Evolutionary conservation across 2,329 filamentous ascomycete genomes (phyloP).

Genomic region (Endothia cerciana): DNA sequence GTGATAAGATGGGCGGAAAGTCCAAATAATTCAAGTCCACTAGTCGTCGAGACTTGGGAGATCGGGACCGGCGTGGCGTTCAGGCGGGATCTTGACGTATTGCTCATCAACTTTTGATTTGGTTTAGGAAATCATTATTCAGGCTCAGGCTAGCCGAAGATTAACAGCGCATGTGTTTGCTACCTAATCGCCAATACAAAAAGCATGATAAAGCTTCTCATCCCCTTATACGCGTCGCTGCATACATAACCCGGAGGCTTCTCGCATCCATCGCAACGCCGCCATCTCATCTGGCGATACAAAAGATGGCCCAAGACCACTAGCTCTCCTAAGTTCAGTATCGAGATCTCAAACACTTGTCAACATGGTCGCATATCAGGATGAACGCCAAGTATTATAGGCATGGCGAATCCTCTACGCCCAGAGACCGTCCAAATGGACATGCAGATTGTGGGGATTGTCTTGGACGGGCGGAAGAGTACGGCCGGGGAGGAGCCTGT

Average conservation of each 20-base stretch:
- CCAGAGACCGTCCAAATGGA: too few species aligned
- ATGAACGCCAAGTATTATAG: too few species aligned
- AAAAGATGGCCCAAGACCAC: too few species aligned
- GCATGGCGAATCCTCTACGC: too few species aligned
- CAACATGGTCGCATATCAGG: too few species aligned
- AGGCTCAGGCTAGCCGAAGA: not conserved
- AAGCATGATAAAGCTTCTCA: not conserved
- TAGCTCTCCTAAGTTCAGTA: too few species aligned
- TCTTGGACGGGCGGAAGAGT: too few species aligned
- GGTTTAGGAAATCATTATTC: not conserved
- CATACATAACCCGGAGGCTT: too few species aligned
- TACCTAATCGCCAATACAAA: not conserved
- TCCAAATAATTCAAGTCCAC: slow-evolving; percentile 14
- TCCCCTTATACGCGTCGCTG: not conserved
- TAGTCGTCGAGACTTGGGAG: not conserved
- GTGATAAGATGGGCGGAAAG: slow-evolving; percentile 25
- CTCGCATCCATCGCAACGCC: not conserved
- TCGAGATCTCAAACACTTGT: too few species aligned
- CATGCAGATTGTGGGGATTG: too few species aligned
- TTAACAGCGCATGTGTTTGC: not conserved
- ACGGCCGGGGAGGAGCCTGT: too few species aligned
- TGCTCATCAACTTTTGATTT: not conserved
- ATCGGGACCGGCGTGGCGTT: not conserved
- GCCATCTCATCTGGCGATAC: not conserved
- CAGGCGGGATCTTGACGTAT: not conserved